Evolutionary conservation across 2,329 filamentous ascomycete species (phyloP), one percentile per base, ranked within the genome.

Genomic region (Chalaropsis thielavioides): DNA sequence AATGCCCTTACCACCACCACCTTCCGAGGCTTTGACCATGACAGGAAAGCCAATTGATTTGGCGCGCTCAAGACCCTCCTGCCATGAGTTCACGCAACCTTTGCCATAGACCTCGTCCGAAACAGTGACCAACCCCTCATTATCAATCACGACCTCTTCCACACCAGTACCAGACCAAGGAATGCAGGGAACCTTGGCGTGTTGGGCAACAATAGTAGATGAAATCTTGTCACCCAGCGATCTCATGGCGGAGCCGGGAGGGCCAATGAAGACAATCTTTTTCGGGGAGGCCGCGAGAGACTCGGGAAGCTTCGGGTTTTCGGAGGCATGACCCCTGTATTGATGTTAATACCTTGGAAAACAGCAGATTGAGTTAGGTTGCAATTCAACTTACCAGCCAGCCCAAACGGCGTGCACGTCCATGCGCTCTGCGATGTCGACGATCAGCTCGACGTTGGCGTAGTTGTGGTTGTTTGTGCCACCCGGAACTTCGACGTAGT

Each of bases 401-500:
- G 94, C 94, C 94, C 94, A 99, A 17, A 99, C 94, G 67, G 94
- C 94, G 73, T 99, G 94, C 68, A 99, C 94, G 72, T 92, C 85
- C 91, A 96, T 97, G 68, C 94, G 90, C 82, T 99, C 94, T 31
- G 94, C 94, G 74, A 99, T 86, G 79, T 99, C 94, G 70, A 99
- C 94, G 76, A 99, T 99, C 74, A 99, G 82, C 80, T 99, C 94
- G 67, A 99, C 94, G 75, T 99, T 99, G 78, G 94, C 94, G 78
- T 99, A 99, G 78, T 99, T 99, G 86, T 99, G 96, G 83, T 99
- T 99, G 81, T 99, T 99, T 68, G 94, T 99, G 74, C 94, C 94
- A 73, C 94, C 94, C 41, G 94, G 94, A 68, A 99, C 92, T 79
- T 99, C 94, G 71, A 99, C 94, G 76, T 99, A 99, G 82, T 96